Percentiles rank a stretch among this genome's conserved stretches.
Evolutionary conservation across 164 flowering plant species (phyloP).

Genomic region (Chimonanthus salicifolius): DNA sequence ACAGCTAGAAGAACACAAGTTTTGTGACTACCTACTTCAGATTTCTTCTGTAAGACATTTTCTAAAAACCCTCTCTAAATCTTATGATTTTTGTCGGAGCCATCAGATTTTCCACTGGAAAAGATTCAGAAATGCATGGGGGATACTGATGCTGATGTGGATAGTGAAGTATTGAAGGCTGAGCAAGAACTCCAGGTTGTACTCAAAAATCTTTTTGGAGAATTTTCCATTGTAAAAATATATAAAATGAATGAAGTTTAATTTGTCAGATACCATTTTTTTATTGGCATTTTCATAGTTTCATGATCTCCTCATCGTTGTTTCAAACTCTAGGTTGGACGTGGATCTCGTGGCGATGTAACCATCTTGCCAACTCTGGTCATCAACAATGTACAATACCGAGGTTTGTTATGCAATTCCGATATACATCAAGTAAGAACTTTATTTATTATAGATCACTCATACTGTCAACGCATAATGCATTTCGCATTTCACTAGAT

Average conservation of each 20-base stretch:
- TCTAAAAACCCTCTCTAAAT: too few relatives aligned
- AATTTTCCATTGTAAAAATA: too few relatives aligned
- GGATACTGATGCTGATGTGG: constrained; percentile 75
- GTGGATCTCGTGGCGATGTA: constrained; percentile 86
- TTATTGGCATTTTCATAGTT: background rate
- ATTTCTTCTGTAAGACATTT: too few relatives aligned
- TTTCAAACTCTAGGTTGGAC: constrained; percentile 49
- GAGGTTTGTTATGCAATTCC: constrained; percentile 46
- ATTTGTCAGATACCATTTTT: background rate
- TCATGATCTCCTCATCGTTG: background rate
- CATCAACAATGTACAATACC: constrained; percentile 76
- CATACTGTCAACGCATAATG: too few relatives aligned
- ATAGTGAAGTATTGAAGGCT: constrained; percentile 61
- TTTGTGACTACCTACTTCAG: background rate
- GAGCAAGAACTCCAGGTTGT: constrained; percentile 74
- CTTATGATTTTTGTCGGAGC: constrained; percentile 2
- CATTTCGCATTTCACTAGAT: background rate
- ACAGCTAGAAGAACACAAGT: background rate
- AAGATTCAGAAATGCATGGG: constrained; percentile 79
- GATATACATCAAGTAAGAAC: too few relatives aligned
- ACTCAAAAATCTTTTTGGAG: background rate
- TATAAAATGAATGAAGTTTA: too few relatives aligned
- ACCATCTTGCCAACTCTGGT: constrained; percentile 93
- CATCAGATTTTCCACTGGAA: constrained; percentile 56
- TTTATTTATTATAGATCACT: too few relatives aligned